Conservation (phyloP, 2,329 filamentous ascomycete genomes). For the Cyclaneusma minus region DNA sequence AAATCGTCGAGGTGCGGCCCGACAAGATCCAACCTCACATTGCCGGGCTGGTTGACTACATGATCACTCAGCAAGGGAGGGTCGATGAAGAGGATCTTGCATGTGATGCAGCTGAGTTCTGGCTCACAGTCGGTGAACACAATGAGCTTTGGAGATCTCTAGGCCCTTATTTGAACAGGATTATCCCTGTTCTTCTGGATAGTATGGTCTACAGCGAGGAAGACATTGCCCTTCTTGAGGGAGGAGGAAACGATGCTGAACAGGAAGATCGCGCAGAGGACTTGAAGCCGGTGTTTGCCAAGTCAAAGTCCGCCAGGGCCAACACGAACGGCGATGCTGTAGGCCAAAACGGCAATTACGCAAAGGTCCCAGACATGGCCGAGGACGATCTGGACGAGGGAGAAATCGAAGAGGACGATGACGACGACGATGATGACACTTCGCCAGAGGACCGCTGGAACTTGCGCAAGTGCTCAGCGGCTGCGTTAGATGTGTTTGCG, state of each 20-base stretch:
- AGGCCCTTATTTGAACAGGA: constrained; percentile 63
- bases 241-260: constrained; percentile 78
- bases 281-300: constrained; percentile 84
- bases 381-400: constrained; percentile 76
- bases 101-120: constrained; percentile 92
- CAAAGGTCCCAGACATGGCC: constrained; percentile 32
- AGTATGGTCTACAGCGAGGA: constrained; percentile 97
- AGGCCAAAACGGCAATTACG: constrained; percentile 36
- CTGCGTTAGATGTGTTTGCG: constrained; percentile 85
- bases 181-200: constrained; percentile 78
- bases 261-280: constrained; percentile 82
- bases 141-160: constrained; percentile 62
- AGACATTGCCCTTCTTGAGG: constrained; percentile 73
- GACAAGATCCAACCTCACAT: constrained; percentile 86
- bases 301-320: constrained; percentile 34
- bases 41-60: constrained; percentile 78
- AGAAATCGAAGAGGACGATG: constrained; percentile 64
- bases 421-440: constrained; percentile 58
- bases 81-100: constrained; percentile 74
- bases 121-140: constrained; percentile 86
- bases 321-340: constrained; percentile 28
- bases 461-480: constrained; percentile 89
- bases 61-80: constrained; percentile 74
- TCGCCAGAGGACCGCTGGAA: constrained; percentile 92
- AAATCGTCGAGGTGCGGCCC: constrained; percentile 78